phyloP scores from a whole-genome alignment of 768 basidiomycete species.

The Russula sp. region DNA sequence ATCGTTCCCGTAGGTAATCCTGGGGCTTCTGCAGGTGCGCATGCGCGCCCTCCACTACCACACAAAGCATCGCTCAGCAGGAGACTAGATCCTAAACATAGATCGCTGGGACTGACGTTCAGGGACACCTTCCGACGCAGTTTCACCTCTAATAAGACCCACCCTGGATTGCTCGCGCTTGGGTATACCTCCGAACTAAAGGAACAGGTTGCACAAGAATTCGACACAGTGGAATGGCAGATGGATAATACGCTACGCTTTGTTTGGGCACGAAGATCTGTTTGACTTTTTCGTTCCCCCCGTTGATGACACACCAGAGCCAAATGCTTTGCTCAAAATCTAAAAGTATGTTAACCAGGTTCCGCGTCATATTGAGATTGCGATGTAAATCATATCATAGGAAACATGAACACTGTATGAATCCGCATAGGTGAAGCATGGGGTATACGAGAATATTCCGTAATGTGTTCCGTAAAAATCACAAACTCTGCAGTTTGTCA shows the following conservation, averaged over 20 bases:
- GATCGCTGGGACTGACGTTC: neutral
- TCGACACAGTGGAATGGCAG: conserved; percentile 1
- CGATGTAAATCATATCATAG: neutral
- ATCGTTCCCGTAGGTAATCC: neutral
- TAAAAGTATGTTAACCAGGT: neutral
- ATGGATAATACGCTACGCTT: neutral
- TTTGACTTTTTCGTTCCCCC: neutral
- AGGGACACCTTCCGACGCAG: neutral
- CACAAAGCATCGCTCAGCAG: neutral
- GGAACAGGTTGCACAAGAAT: neutral
- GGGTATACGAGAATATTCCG: neutral
- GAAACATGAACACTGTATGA: neutral
- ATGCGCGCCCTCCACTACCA: neutral
- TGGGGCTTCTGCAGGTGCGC: neutral
- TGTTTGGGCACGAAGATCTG: conserved; percentile 9
- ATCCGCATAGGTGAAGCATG: neutral
- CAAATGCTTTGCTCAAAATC: neutral
- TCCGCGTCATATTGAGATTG: neutral
- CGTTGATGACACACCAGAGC: neutral
- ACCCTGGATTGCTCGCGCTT: neutral
- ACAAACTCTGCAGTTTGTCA: conserved; percentile 47
- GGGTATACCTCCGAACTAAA: conserved; percentile 11
- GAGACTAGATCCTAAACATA: neutral
- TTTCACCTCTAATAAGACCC: neutral
- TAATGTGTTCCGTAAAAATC: neutral